phyloP scores from a whole-genome alignment of 768 basidiomycete genomes.

The Calocybe indica region DNA sequence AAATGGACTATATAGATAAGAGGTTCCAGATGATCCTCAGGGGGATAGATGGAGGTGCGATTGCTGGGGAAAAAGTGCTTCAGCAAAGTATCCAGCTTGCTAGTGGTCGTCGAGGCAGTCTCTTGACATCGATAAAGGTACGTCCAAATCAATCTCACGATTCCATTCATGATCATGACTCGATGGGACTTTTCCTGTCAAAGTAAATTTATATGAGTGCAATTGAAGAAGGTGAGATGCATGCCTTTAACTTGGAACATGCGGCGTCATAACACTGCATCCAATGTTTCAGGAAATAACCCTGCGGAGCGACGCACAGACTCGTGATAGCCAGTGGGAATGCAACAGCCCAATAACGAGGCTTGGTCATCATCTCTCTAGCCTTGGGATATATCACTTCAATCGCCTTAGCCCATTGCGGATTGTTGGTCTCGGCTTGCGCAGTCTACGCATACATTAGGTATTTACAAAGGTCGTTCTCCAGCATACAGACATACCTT shows the following conservation, averaged over 20 bases:
- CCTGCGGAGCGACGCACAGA: constrained; percentile 82
- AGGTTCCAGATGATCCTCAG: constrained; percentile 73
- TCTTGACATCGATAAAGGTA: constrained; percentile 94
- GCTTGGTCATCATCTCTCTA: constrained; percentile 80
- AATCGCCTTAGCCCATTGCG: constrained; percentile 90
- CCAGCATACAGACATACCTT: constrained; percentile 44
- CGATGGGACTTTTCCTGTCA: constrained; percentile 74
- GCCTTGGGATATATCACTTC: constrained; percentile 79
- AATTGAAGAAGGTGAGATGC: constrained; percentile 1
- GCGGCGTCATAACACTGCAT: constrained; percentile 63
- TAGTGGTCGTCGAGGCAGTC: constrained; percentile 70
- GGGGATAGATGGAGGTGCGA: constrained; percentile 50
- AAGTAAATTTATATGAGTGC: constrained; percentile 6
- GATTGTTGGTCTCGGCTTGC: constrained; percentile 94
- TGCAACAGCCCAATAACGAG: constrained; percentile 83
- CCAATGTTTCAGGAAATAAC: constrained; percentile 85
- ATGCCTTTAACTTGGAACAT: constrained; percentile 76
- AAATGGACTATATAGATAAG: constrained; percentile 80
- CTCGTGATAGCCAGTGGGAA: constrained; percentile 81
- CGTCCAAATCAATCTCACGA: constrained; percentile 84
- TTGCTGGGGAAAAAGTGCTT: constrained; percentile 78
- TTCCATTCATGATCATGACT: constrained; percentile 70
- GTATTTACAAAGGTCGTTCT: no score
- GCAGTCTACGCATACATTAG: constrained; percentile 53
- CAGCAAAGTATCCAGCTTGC: constrained; percentile 68